Evolutionary conservation across 176 grass and related monocot species (phyloP).

Genomic region (Hsuehochloa calcarea): DNA sequence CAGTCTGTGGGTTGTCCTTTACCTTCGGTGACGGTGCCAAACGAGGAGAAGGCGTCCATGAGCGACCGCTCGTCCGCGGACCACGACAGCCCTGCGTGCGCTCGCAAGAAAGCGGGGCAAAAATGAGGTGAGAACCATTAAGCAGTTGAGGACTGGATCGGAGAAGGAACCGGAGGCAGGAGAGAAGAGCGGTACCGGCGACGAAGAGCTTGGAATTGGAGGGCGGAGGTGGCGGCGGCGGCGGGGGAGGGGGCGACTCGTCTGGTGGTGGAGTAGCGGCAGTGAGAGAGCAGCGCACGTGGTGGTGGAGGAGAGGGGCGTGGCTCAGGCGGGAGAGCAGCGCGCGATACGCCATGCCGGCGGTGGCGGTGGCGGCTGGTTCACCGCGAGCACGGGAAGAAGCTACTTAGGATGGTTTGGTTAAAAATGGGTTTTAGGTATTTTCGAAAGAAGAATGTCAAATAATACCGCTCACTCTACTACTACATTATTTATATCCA

Average conservation of each 20-base stretch:
- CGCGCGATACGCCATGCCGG: not conserved
- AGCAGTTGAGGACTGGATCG: not conserved
- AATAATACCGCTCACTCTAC: too few relatives aligned
- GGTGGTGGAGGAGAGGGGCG: constrained; percentile 10
- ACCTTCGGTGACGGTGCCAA: constrained; percentile 88
- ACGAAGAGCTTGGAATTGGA: constrained; percentile 83
- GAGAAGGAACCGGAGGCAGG: not conserved
- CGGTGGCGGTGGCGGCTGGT: not conserved
- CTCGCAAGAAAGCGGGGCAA: not conserved
- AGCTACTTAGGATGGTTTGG: too few relatives aligned
- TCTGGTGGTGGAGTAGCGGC: not conserved
- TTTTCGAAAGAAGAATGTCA: too few relatives aligned
- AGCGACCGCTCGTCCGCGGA: constrained; percentile 81
- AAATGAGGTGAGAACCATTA: not conserved
- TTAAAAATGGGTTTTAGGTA: too few relatives aligned
- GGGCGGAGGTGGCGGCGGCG: not conserved
- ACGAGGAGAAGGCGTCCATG: constrained; percentile 75
- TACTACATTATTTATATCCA: too few relatives aligned
- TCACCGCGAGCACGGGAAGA: not conserved
- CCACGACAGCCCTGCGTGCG: constrained; percentile 63
- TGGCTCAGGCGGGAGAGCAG: constrained; percentile 37
- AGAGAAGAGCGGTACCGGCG: constrained; percentile 39
- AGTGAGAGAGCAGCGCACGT: constrained; percentile 19
- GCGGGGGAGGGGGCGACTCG: constrained; percentile 19
- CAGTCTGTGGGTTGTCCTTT: not conserved